Evolutionary conservation across 768 basidiomycete genomes (phyloP), one percentile per base, ranked within the genome.

Genomic region (Neoboletus brunneissimus): DNA sequence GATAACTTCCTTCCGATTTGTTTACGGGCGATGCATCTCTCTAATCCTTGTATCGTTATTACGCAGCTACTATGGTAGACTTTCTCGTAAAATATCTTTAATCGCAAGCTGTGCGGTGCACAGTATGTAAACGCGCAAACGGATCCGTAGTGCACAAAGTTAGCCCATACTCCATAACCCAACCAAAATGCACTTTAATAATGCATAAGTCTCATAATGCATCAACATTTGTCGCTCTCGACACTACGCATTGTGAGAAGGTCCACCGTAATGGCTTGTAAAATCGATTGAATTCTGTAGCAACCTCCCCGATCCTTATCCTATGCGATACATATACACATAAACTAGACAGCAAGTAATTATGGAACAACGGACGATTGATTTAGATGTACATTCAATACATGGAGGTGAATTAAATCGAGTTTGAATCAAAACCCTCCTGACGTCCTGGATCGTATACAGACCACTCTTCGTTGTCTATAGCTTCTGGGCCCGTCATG

Each of bases 31-130:
- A n/a, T 20, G n/a, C 13, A 54, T 29, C 10, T 20, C 27, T n/a
- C 23, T 58, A 61, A 59, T 48, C n/a, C 27, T 32, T 57, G 62
- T 60, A 66, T 58, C 38, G 4, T 31, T 56, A 52, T 27, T 23
- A 46, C 34, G 22, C 23, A 29, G 27, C 18, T 4, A 6, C 27
- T 27, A 27, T 6, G 7, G 5, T 27, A 27, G 27, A 27, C 27
- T 6, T 27, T 27, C 27, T 27, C 27, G 27, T 27, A 27, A 27
- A 27, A n/a, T n/a, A n/a, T n/a, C n/a, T n/a, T n/a, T n/a, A n/a
- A n/a, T n/a, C n/a, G n/a, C n/a, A n/a, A n/a, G n/a, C n/a, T n/a
- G n/a, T n/a, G n/a, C n/a, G n/a, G n/a, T n/a, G n/a, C n/a, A n/a
- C n/a, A n/a, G n/a, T n/a, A n/a, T n/a, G n/a, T n/a, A n/a, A n/a